These are phyloP conservation scores for Trichocladium antarcticum DNA, from an alignment of 495 filamentous ascomycete genomes.

Conservation along the genomic window DNA sequence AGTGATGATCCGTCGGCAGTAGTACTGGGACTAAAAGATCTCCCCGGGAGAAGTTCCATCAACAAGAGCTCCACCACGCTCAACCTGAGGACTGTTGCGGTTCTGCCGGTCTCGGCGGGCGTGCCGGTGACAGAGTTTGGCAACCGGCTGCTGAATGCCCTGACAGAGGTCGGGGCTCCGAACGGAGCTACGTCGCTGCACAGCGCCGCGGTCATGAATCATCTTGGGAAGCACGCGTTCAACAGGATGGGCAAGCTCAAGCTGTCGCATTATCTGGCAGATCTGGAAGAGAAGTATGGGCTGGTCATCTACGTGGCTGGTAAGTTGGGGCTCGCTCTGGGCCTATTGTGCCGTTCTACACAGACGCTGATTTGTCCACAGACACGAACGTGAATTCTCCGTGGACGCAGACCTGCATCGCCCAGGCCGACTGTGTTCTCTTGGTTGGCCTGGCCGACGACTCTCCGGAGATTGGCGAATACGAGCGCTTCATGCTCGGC, in stretches of 20 bases:
- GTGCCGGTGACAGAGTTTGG: slow-evolving; percentile 93
- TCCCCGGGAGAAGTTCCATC: slow-evolving; percentile 48
- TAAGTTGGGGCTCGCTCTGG: slow-evolving; percentile 41
- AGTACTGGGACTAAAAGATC: slow-evolving; percentile 30
- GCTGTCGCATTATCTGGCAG: slow-evolving; percentile 88
- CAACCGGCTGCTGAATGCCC: slow-evolving; percentile 73
- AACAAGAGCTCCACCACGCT: slow-evolving; percentile 67
- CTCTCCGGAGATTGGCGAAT: slow-evolving; percentile 84
- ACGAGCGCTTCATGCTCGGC: slow-evolving; percentile 86
- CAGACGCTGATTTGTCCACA: too few species aligned
- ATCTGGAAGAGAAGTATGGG: slow-evolving; percentile 93
- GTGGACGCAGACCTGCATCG: slow-evolving; percentile 97
- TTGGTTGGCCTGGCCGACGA: slow-evolving; percentile 86
- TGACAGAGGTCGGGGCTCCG: slow-evolving; percentile 75
- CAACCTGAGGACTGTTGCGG: slow-evolving; percentile 85
- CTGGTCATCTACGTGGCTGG: slow-evolving; percentile 93
- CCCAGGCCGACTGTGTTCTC: slow-evolving; percentile 89
- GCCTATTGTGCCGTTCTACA: too few species aligned
- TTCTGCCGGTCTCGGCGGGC: slow-evolving; percentile 80
- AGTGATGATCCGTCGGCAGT: slow-evolving; percentile 57
- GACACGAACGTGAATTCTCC: slow-evolving; percentile 90
- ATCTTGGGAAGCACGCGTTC: slow-evolving; percentile 90
- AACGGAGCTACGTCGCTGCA: slow-evolving; percentile 89
- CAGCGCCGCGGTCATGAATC: slow-evolving; percentile 85
- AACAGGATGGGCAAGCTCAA: slow-evolving; percentile 96